phyloP scores from a whole-genome alignment of 805 yeast genomes.

The Wickerhamomyces pijperi region DNA sequence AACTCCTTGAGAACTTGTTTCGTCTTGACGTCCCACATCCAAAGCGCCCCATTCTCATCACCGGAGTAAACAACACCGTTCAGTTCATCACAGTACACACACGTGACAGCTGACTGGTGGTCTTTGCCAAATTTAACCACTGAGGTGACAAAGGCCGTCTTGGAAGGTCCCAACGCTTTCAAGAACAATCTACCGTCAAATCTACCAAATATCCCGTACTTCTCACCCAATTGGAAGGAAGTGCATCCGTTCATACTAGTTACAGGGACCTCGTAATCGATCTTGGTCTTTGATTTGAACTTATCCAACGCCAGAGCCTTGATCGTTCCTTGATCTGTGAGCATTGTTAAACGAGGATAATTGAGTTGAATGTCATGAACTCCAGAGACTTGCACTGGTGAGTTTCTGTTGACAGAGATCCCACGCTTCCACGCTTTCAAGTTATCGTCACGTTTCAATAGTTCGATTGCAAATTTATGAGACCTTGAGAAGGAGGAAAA shows the following conservation, averaged over 20 bases:
- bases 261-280: slow-evolving; percentile 12
- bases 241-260: slow-evolving; percentile 12
- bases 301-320: slow-evolving; percentile 6
- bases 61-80: slow-evolving; percentile 10
- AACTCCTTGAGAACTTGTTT: slow-evolving; percentile 2
- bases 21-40: slow-evolving; percentile 11
- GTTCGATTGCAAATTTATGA: slow-evolving; percentile 23
- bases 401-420: slow-evolving; percentile 6
- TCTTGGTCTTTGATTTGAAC: slow-evolving; percentile 6
- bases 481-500: slow-evolving; percentile 29
- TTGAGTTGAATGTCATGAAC: slow-evolving; percentile 6
- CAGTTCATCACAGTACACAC: slow-evolving; percentile 9
- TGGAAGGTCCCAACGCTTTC: slow-evolving; percentile 8
- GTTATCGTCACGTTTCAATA: slow-evolving; percentile 19
- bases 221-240: slow-evolving; percentile 5
- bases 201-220: slow-evolving; percentile 12
- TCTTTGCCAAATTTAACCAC: slow-evolving; percentile 2
- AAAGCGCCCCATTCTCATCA: slow-evolving; percentile 11
- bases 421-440: slow-evolving; percentile 11
- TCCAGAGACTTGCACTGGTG: slow-evolving; percentile 2
- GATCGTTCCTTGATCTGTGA: slow-evolving; percentile 12
- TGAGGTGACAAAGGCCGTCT: slow-evolving; percentile 7
- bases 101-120: slow-evolving; percentile 8
- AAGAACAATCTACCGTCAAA: slow-evolving; percentile 10
- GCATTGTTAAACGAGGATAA: slow-evolving; percentile 9